Base-by-base conservation (phyloP, 176 grass and related monocot species). In the Aegilops bicornis region DNA sequence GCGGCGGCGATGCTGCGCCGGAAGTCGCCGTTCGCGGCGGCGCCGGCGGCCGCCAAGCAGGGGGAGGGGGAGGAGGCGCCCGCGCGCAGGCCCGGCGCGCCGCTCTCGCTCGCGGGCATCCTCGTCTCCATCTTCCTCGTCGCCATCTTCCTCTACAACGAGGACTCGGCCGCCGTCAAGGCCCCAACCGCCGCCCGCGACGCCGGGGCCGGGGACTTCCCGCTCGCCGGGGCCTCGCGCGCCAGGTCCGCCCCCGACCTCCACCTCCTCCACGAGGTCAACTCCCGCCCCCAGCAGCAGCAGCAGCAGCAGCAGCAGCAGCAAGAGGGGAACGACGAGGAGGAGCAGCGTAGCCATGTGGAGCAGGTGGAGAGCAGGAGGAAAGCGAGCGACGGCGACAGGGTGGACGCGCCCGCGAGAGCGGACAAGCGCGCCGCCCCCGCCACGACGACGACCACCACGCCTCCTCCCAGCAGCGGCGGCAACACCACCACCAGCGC, bases 71-170 rank as follows among this genome's bases (percentile, higher is more conserved):
- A 76, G 73, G 73, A 76, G 25, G 23, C 79, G 14, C 32, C 89
- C 32, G 40, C 85, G 24, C 90, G 92, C 19, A 91, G 88, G 82
- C 63, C 76, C 29, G 64, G 85, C 23, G 69, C 83, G 27, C 84
- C 87, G 69, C 85, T 93, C 13, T 95, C 87, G 10, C 62, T 97
- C 3, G 87, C 84, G 4, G 89, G 83, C 23, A 15, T 95, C 73
- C 52, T 98, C 32, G 58, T 95, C 70, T 83, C 89, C 14, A 36
- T 95, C 85, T 90, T 95, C 81, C 50, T 91, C 36, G 83, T 95
- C 29, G 90, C 85, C 66, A 83, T 73, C 78, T 95, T 98, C 88
- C 66, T 95, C 72, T 95, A 98, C 93, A 90, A 88, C 85, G 85
- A 97, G 52, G 89, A 89, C 61, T 79, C 90, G 23, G 17, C 78